Percentiles rank a stretch among this genome's conserved stretches.
These are phyloP conservation scores for Bathelium albidoporum DNA, from an alignment of 495 filamentous ascomycete species.

Conservation along the genomic window DNA sequence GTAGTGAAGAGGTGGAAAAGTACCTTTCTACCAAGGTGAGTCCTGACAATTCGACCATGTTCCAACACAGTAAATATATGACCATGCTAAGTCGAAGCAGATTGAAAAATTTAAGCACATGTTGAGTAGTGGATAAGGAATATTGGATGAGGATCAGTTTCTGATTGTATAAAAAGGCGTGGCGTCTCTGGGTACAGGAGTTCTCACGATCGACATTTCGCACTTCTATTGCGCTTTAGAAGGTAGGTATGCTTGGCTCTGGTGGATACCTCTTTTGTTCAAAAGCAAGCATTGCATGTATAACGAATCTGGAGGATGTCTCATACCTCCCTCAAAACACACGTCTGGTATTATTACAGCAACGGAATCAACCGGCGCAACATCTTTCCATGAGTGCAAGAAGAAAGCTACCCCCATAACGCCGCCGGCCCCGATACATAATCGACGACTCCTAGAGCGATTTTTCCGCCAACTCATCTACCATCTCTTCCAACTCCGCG, in stretches of 20 bases:
- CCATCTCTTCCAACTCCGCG: conserved; percentile 45
- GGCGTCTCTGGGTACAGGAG: not conserved
- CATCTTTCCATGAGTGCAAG: not conserved
- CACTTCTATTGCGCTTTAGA: not conserved
- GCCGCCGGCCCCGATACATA: not conserved
- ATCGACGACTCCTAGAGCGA: conserved; percentile 5
- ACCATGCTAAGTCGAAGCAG: conserved; percentile 13
- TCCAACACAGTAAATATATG: not conserved
- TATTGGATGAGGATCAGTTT: not conserved
- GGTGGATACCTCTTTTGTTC: not conserved
- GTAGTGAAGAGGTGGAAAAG: conserved; percentile 78
- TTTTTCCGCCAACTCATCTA: conserved; percentile 32
- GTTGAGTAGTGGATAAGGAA: conserved; percentile 12
- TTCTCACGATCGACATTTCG: not conserved
- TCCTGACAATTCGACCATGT: conserved; percentile 1
- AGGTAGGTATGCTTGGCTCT: too few relatives aligned
- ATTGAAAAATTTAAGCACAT: conserved; percentile 38
- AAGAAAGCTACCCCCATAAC: not conserved
- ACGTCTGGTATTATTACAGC: not conserved
- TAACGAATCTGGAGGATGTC: not conserved
- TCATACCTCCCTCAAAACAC: not conserved
- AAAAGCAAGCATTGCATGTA: not conserved
- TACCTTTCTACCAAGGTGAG: conserved; percentile 89
- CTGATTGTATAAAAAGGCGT: not conserved
- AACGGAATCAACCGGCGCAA: not conserved